Evolutionary conservation across 345 rosid species (phyloP).

Genomic region (Odontarrhena argentea): DNA sequence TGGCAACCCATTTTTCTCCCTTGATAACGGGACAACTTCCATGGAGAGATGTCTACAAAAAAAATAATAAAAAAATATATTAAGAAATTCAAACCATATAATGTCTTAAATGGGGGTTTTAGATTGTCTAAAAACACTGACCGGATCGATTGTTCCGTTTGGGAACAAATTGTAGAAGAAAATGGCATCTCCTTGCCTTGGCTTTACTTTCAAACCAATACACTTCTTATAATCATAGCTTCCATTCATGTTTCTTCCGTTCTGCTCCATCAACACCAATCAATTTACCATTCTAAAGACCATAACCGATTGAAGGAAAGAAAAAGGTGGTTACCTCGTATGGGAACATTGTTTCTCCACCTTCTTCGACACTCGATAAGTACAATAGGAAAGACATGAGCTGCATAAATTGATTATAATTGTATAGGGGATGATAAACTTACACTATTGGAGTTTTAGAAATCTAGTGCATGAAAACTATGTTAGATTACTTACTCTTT

Average conservation of each 20-base stretch:
- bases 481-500: slow-evolving; percentile 46
- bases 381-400: slow-evolving; percentile 67
- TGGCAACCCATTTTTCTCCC: slow-evolving; percentile 44
- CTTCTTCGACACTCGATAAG: slow-evolving; percentile 65
- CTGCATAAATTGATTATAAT: slow-evolving; percentile 31
- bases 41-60: slow-evolving; percentile 47
- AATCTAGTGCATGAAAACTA: not conserved
- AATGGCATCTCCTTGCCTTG: slow-evolving; percentile 66
- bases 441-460: not conserved
- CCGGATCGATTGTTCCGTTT: slow-evolving; percentile 63
- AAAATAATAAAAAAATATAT: slow-evolving; percentile 1
- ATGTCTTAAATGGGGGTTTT: not conserved
- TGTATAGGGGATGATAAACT: not conserved
- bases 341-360: slow-evolving; percentile 77
- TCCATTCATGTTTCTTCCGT: slow-evolving; percentile 46
- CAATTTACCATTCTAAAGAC: not conserved
- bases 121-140: slow-evolving; percentile 28
- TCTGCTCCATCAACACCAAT: slow-evolving; percentile 43
- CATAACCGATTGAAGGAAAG: not conserved
- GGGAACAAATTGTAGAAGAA: slow-evolving; percentile 62
- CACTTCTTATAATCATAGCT: slow-evolving; percentile 54
- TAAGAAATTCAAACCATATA: not conserved
- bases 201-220: slow-evolving; percentile 62
- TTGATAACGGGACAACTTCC: too few species aligned
- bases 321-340: slow-evolving; percentile 50